Base-by-base conservation (phyloP, 495 filamentous ascomycete species). In the Penicillium coffeae region DNA sequence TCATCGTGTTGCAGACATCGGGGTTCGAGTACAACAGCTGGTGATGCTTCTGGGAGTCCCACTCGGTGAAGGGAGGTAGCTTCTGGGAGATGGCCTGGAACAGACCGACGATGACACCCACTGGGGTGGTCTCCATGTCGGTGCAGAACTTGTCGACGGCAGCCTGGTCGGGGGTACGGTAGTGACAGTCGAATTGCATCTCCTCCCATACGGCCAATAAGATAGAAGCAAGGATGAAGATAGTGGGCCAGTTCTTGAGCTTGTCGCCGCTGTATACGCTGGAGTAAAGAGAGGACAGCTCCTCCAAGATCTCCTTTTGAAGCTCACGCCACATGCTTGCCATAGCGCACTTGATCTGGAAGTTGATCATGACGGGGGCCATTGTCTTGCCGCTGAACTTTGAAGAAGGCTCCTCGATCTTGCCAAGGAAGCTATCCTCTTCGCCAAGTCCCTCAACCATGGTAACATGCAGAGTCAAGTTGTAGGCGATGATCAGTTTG, bases 21-120 rank as follows among this genome's bases (percentile, higher is more conserved):
- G 77, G 78, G 68, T 96, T 95, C 55, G 89, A 92, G 70, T 88
- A 84, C 41, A 95, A 78, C 42, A 92, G 63, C 46, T 92, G 84
- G 46, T 91, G 88, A 59, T 96, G 90, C 68, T 90, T 85, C 47
- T 81, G 74, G 1, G 88, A 89, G 55, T 95, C 90, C 90, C 90
- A 96, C 55, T 96, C 90, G 44, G 79, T 84, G 62, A 96, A 87
- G 2, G 88, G 79, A 6, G 90, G 90, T 38, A 95, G 76, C 70
- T 95, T 94, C 69, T 94, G 89, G 5, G 90, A 95, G 65, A 96
- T 96, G 59, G 90, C 90, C 54, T 90, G 86, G 84, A 96, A 96
- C 25, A 96, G 78, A 25, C 90, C 89, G 43, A 93, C 89, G 58
- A 96, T 92, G 65, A 95, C 90, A 52, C 90, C 90, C 42, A 96